A percentile compares a stretch with the other conserved stretches of the same genome.
These are phyloP conservation scores for Citrus medica DNA, from an alignment of 345 rosid genomes.

Conservation along the genomic window DNA sequence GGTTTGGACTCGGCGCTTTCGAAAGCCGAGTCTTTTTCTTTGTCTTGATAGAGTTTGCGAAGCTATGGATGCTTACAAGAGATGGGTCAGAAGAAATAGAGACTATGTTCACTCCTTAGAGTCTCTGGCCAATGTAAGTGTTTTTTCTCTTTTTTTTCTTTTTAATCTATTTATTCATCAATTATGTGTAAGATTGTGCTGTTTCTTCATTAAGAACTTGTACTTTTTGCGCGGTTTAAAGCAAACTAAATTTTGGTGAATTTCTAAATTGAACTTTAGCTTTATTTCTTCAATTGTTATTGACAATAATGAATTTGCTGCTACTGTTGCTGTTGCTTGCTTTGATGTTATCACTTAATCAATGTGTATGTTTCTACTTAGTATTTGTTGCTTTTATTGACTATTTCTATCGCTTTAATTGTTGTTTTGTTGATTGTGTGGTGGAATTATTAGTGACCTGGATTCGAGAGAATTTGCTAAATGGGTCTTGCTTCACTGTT, in stretches of 20 bases:
- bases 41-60: constrained; percentile 10
- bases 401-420: not conserved
- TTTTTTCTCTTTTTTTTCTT: not conserved
- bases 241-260: not conserved
- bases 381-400: not conserved
- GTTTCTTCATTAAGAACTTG: not conserved
- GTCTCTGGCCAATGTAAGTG: constrained; percentile 88
- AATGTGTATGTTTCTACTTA: not conserved
- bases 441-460: constrained; percentile 1
- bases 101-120: constrained; percentile 87
- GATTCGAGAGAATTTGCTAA: constrained; percentile 6
- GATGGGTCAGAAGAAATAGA: constrained; percentile 83
- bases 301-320: not conserved
- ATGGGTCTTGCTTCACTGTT: not conserved
- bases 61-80: constrained; percentile 83
- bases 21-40: not conserved
- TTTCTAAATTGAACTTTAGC: not conserved
- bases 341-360: not conserved
- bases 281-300: not conserved
- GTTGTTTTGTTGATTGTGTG: not conserved
- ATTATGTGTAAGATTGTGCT: not conserved
- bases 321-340: not conserved
- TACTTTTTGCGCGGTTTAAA: not conserved
- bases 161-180: not conserved
- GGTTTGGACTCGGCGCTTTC: not conserved